Evolutionary conservation across 139 green algal species (phyloP).

Genomic region (Chlorella sp.): DNA sequence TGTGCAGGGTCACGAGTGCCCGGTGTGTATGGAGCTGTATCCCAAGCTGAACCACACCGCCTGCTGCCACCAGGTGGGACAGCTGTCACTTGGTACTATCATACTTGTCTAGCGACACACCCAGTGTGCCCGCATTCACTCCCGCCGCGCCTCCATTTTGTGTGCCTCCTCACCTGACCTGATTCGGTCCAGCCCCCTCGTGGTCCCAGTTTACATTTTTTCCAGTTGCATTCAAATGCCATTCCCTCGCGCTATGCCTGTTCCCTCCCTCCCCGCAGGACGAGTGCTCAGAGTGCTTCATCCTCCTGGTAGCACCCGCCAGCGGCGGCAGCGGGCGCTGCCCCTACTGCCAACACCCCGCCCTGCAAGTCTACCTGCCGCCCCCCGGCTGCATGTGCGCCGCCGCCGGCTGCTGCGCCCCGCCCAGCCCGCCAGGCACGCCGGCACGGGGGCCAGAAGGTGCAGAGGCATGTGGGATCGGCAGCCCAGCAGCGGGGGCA

Average conservation of each 20-base stretch:
- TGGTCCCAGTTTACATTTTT: not conserved
- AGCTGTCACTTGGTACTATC: not conserved
- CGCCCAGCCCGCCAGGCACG: not conserved
- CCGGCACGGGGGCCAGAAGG: not conserved
- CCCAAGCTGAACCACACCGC: slow-evolving; percentile 17
- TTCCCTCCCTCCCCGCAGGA: not conserved
- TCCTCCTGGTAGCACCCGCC: not conserved
- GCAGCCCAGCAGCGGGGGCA: not conserved
- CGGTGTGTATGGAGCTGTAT: slow-evolving; percentile 21
- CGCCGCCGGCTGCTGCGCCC: not conserved
- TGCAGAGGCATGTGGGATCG: not conserved
- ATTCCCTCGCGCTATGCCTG: not conserved
- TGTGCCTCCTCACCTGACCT: not conserved
- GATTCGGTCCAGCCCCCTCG: not conserved
- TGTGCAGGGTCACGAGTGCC: slow-evolving; percentile 7
- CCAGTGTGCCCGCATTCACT: not conserved
- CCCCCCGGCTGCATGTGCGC: not conserved
- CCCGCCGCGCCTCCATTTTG: not conserved
- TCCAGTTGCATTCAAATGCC: not conserved
- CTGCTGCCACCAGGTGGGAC: slow-evolving; percentile 14
- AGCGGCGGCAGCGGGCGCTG: not conserved
- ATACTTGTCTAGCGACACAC: not conserved
- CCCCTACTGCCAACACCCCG: not conserved
- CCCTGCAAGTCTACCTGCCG: slow-evolving; percentile 25
- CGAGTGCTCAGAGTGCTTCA: slow-evolving; percentile 16